Conservation (phyloP, 78 protist species). For the Dictyostelium intermedium region DNA sequence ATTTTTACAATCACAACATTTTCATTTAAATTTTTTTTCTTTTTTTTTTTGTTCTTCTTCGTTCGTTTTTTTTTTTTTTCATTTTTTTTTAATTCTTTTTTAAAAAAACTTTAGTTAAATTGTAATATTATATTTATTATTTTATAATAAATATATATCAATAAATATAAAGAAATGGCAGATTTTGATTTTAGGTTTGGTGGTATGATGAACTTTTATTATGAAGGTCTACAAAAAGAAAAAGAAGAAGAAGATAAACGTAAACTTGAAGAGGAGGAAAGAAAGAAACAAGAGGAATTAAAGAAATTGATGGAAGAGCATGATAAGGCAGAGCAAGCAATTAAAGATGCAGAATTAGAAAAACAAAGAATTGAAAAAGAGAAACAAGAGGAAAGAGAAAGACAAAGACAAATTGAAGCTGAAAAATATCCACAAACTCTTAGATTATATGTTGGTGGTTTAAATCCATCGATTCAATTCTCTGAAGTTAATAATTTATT, state of each 20-base stretch:
- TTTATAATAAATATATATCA: neutral
- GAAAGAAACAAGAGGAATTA: neutral
- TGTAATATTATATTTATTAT: neutral
- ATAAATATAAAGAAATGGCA: neutral
- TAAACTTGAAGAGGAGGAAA: neutral
- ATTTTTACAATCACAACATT: no score
- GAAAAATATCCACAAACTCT: constrained; percentile 20
- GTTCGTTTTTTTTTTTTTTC: neutral
- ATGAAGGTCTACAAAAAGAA: constrained; percentile 31
- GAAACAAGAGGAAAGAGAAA: constrained; percentile 14
- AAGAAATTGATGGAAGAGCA: neutral
- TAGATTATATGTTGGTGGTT: constrained; percentile 36
- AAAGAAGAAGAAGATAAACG: neutral
- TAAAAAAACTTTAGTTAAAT: neutral
- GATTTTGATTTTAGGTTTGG: constrained; percentile 58
- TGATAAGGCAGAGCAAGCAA: neutral
- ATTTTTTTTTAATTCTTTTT: neutral
- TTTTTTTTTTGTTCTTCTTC: neutral
- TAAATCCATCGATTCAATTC: neutral
- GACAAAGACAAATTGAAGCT: neutral
- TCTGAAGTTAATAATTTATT: neutral
- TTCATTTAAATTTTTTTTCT: no score
- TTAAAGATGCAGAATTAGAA: neutral
- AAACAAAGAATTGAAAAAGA: constrained; percentile 28
- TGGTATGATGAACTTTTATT: constrained; percentile 22